Percentiles rank a stretch among this genome's conserved stretches.
phyloP scores from a whole-genome alignment of 2,329 filamentous ascomycete species.

The Aspergillus versicolor region DNA sequence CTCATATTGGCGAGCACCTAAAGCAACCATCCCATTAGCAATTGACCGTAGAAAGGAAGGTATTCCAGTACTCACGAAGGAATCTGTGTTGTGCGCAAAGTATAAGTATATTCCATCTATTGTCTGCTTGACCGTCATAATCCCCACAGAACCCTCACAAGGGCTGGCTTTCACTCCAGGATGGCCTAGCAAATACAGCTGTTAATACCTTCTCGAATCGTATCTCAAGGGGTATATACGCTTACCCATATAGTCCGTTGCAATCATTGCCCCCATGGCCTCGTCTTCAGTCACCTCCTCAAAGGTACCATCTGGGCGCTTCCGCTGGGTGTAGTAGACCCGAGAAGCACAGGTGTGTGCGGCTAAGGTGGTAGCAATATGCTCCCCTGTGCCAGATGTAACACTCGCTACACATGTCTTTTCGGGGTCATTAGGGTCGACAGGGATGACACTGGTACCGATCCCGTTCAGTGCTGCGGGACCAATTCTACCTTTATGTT shows the following conservation, averaged over 20 bases:
- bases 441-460: constrained; percentile 84
- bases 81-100: constrained; percentile 95
- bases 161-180: constrained; percentile 78
- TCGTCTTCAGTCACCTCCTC: constrained; percentile 74
- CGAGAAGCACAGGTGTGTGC: constrained; percentile 83
- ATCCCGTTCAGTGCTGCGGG: constrained; percentile 91
- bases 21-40: constrained; percentile 7
- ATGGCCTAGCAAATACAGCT: constrained; percentile 53
- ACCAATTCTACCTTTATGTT: constrained; percentile 85
- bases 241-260: constrained; percentile 82
- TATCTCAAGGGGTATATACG: not conserved
- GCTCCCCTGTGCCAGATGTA: constrained; percentile 92
- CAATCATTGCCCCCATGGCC: constrained; percentile 73
- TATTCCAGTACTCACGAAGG: constrained; percentile 51
- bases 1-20: constrained; percentile 84
- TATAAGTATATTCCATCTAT: constrained; percentile 75
- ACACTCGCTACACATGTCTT: constrained; percentile 74
- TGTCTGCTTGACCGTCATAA: constrained; percentile 86
- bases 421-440: constrained; percentile 67
- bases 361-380: constrained; percentile 95
- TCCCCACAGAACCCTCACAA: constrained; percentile 83
- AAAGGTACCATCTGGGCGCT: constrained; percentile 61
- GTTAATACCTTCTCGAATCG: constrained; percentile 2
- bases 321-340: constrained; percentile 68
- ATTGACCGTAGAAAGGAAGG: not conserved